These are phyloP conservation scores for Carpinus fangiana DNA, from an alignment of 306 rosid species.

Conservation along the genomic window DNA sequence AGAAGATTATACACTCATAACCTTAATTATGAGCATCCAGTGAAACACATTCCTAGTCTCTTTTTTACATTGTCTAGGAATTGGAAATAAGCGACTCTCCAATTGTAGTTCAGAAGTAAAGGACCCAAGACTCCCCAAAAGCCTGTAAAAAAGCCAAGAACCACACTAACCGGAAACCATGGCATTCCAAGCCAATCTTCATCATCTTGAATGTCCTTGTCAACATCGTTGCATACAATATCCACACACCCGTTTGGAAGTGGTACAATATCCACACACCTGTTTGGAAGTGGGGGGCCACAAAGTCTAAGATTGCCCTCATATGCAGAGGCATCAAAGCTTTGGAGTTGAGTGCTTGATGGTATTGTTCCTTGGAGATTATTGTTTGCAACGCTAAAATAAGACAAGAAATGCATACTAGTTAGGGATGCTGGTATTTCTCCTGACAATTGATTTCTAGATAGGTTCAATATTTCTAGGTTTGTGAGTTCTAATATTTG, in stretches of 20 bases:
- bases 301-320: neutral
- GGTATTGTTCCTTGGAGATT: constrained; percentile 9
- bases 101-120: neutral
- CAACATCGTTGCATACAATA: neutral
- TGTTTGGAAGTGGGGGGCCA: constrained; percentile 1
- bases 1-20: too few relatives aligned
- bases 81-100: neutral
- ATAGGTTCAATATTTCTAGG: constrained; percentile 3
- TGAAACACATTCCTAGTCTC: neutral
- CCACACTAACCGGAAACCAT: neutral
- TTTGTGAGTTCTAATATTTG: constrained; percentile 13
- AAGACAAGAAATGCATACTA: constrained; percentile 4
- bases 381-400: constrained; percentile 1
- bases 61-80: neutral
- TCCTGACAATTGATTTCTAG: constrained; percentile 4
- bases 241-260: neutral
- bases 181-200: neutral
- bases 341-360: neutral
- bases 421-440: neutral
- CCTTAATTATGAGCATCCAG: neutral
- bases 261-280: neutral
- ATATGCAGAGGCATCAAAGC: neutral
- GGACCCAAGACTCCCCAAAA: constrained; percentile 13
- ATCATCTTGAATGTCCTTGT: neutral
- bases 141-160: neutral